phyloP scores from a whole-genome alignment of 2,329 filamentous ascomycete species.

The Cladosporium sp. region DNA sequence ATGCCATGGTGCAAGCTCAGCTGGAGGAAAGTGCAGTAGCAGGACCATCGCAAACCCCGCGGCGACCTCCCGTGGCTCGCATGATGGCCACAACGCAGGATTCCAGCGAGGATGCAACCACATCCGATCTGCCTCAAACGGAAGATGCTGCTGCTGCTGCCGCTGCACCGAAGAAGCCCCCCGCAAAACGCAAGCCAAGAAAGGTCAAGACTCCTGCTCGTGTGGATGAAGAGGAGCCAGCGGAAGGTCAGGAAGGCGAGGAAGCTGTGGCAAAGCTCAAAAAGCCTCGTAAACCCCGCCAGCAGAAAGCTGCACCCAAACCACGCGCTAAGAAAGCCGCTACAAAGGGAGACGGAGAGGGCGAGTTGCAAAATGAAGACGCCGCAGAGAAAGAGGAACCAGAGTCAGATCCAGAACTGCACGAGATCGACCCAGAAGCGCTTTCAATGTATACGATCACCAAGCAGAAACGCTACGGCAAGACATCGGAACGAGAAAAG shows the following conservation, averaged over 20 bases:
- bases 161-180: background rate
- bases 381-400: slow-evolving; percentile 18
- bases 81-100: slow-evolving; percentile 4
- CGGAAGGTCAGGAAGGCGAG: background rate
- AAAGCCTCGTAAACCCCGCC: slow-evolving; percentile 8
- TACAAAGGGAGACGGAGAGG: background rate
- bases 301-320: background rate
- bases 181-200: slow-evolving; percentile 4
- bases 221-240: background rate
- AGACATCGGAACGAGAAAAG: slow-evolving; percentile 69
- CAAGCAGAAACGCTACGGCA: slow-evolving; percentile 56
- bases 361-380: background rate
- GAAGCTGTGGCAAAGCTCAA: background rate
- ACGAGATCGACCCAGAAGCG: slow-evolving; percentile 58
- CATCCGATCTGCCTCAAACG: background rate
- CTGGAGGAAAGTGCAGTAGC: background rate
- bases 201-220: slow-evolving; percentile 7
- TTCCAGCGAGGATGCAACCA: background rate
- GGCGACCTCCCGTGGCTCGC: slow-evolving; percentile 11
- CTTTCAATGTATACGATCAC: slow-evolving; percentile 71
- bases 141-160: background rate
- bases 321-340: background rate
- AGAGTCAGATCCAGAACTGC: slow-evolving; percentile 30
- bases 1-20: slow-evolving; percentile 8
- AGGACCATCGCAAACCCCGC: slow-evolving; percentile 3